Evolutionary conservation across 768 basidiomycete species (phyloP).

Genomic region (Leccinum imitatum): DNA sequence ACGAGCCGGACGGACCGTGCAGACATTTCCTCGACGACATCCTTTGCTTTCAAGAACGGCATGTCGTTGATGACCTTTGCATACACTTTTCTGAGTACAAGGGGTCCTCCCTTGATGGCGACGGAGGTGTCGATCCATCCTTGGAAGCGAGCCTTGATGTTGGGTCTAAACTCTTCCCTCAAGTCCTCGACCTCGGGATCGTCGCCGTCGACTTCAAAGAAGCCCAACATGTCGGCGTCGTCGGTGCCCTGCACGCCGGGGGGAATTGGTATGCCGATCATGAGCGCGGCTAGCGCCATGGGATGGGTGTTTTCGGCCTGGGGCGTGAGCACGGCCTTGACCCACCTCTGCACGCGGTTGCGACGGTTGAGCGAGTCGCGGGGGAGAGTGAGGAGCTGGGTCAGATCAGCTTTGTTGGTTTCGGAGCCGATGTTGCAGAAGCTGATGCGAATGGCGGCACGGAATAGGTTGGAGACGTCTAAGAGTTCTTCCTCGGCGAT

Average conservation of each 20-base stretch:
- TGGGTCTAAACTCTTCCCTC: conserved; percentile 59
- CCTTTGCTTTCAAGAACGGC: conserved; percentile 53
- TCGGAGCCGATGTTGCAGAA: conserved; percentile 51
- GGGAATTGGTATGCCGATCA: conserved; percentile 52
- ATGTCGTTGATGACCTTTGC: conserved; percentile 47
- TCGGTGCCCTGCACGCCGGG: conserved; percentile 39
- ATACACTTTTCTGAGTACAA: conserved; percentile 42
- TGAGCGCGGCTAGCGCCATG: conserved; percentile 63
- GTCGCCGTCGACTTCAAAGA: conserved; percentile 48
- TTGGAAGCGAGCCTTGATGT: conserved; percentile 54
- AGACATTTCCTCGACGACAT: conserved; percentile 58
- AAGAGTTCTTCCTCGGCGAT: conserved; percentile 55
- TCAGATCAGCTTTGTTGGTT: conserved; percentile 40
- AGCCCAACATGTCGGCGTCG: conserved; percentile 47
- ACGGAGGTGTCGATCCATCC: conserved; percentile 50
- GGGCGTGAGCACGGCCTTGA: conserved; percentile 45
- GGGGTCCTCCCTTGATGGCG: conserved; percentile 39
- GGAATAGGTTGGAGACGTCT: conserved; percentile 45
- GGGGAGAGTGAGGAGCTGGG: conserved; percentile 45
- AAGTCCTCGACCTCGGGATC: conserved; percentile 62
- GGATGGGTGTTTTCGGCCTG: conserved; percentile 41
- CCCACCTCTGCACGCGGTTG: conserved; percentile 52
- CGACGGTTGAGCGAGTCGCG: conserved; percentile 39
- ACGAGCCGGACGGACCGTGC: conserved; percentile 38
- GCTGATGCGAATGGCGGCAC: conserved; percentile 40